A percentile compares a stretch with the other conserved stretches of the same genome.
These are phyloP conservation scores for Xerophyta viscosa DNA, from an alignment of 106 monocot species.

Conservation along the genomic window DNA sequence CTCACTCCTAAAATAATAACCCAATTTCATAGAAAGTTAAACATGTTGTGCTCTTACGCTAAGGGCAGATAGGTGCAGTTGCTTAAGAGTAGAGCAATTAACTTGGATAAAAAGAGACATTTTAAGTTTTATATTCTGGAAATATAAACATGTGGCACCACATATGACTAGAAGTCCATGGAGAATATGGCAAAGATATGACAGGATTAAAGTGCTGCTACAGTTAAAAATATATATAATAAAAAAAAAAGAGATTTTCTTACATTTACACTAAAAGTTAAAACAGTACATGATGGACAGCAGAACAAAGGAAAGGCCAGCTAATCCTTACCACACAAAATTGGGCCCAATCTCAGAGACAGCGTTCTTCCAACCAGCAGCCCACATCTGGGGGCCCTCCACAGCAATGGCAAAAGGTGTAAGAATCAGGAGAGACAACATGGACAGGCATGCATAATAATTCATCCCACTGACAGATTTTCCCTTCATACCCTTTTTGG, in stretches of 20 bases:
- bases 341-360: conserved; percentile 65
- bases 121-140: no score
- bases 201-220: no score
- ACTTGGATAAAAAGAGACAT: no score
- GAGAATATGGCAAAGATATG: no score
- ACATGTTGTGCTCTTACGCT: no score
- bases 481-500: conserved; percentile 90
- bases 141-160: no score
- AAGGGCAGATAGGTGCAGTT: no score
- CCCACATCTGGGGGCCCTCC: conserved; percentile 87
- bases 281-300: neutral
- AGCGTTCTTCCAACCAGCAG: conserved; percentile 72
- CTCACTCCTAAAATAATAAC: neutral
- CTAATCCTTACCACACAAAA: conserved; percentile 69
- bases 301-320: neutral
- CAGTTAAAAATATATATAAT: no score
- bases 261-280: neutral
- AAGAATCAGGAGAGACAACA: conserved; percentile 71
- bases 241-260: no score
- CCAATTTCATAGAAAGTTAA: no score
- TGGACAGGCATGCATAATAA: conserved; percentile 87
- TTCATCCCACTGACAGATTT: conserved; percentile 93
- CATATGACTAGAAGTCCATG: no score
- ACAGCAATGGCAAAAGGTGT: conserved; percentile 83
- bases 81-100: no score